Percentiles rank a stretch among this genome's conserved stretches.
These are phyloP conservation scores for Globisporangium echinulatum DNA, from an alignment of 352 stramenopile species.

Conservation along the genomic window DNA sequence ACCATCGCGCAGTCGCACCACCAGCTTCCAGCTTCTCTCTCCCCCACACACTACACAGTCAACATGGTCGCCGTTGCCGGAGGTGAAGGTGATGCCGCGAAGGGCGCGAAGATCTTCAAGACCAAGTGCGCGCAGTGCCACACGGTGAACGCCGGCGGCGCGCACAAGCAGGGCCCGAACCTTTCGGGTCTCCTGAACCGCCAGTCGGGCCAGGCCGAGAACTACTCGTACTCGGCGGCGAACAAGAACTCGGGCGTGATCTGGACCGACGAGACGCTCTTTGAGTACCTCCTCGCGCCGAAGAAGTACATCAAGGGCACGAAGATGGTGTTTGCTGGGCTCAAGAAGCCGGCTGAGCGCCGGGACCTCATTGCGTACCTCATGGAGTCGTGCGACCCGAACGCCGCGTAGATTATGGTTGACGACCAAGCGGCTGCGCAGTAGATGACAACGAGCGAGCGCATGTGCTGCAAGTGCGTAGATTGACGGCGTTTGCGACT, in stretches of 20 bases:
- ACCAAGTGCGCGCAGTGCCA: constrained; percentile 96
- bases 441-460: no score
- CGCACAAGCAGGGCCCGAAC: constrained; percentile 99
- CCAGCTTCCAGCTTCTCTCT: not conserved
- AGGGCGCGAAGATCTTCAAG: constrained; percentile 96
- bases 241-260: constrained; percentile 98
- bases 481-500: no score
- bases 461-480: no score
- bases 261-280: constrained; percentile 97
- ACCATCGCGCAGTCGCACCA: constrained; percentile 13
- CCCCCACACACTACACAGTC: not conserved
- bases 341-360: constrained; percentile 98
- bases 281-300: constrained; percentile 98
- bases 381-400: constrained; percentile 72
- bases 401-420: constrained; percentile 22
- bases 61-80: constrained; percentile 16
- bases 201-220: constrained; percentile 93
- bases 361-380: constrained; percentile 99
- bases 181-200: constrained; percentile 96
- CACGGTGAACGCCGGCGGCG: constrained; percentile 81
- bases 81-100: constrained; percentile 68
- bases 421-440: no score
- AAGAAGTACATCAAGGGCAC: constrained; percentile 99
- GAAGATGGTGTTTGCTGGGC: constrained; percentile 99
- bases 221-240: constrained; percentile 97